A percentile compares a stretch with the other conserved stretches of the same genome.
These are phyloP conservation scores for Yamadazyma epiphylla DNA, from an alignment of 1,139 yeast genomes.

Conservation along the genomic window DNA sequence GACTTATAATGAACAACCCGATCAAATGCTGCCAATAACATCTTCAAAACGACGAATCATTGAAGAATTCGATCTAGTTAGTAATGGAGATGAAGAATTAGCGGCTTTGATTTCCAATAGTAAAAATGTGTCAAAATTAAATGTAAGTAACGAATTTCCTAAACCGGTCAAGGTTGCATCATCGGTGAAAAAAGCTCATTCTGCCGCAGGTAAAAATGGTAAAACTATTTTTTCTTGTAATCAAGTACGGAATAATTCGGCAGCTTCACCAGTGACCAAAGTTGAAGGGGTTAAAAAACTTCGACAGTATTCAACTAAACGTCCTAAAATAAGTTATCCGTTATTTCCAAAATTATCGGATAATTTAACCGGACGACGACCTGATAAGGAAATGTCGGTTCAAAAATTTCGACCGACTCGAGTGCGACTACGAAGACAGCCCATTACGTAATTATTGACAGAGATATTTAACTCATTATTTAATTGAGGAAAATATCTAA, in stretches of 20 bases:
- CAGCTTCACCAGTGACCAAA: not conserved
- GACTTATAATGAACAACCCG: slow-evolving; percentile 3
- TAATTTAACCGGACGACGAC: too few species aligned
- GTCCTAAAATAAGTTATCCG: too few species aligned
- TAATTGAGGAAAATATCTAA: too few species aligned
- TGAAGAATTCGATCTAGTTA: slow-evolving; percentile 19
- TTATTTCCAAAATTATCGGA: too few species aligned
- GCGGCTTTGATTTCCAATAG: slow-evolving; percentile 1
- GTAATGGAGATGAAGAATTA: slow-evolving; percentile 20
- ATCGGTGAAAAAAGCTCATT: not conserved
- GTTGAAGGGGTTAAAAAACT: not conserved
- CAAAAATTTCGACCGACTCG: not conserved
- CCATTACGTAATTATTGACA: too few species aligned
- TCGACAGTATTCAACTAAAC: not conserved
- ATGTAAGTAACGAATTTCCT: too few species aligned
- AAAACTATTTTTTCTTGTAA: too few species aligned
- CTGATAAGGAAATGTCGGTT: not conserved
- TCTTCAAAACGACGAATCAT: too few species aligned
- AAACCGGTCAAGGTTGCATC: not conserved
- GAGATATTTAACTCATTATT: too few species aligned
- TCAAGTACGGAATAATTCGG: too few species aligned
- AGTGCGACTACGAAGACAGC: not conserved
- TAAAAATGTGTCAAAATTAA: not conserved
- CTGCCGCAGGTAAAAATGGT: too few species aligned
- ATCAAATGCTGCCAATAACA: too few species aligned